Evolutionary conservation across 192 early-diverging fungal genomes (phyloP).

Genomic region (Entomortierella chlamydospora): DNA sequence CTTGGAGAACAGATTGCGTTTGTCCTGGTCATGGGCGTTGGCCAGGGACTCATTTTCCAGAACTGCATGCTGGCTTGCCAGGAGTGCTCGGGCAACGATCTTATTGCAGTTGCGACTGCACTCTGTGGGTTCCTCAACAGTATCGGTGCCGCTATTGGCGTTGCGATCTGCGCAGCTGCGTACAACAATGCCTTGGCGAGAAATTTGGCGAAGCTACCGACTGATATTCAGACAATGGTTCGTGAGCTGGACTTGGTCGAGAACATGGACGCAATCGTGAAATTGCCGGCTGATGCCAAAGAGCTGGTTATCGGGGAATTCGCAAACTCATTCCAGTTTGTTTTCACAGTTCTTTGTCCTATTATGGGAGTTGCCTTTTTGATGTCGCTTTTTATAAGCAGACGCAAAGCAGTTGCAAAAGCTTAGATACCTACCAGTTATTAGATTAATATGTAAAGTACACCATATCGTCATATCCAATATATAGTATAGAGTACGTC

Average conservation of each 20-base stretch:
- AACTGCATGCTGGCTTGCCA: conserved; percentile 77
- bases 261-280: conserved; percentile 45
- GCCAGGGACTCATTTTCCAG: conserved; percentile 80
- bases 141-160: conserved; percentile 40
- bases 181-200: conserved; percentile 53
- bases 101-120: conserved; percentile 75
- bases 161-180: conserved; percentile 46
- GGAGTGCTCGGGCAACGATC: conserved; percentile 62
- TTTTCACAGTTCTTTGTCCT: conserved; percentile 63
- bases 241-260: conserved; percentile 16
- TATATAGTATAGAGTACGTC: no score
- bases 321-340: conserved; percentile 58
- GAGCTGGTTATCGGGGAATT: conserved; percentile 55
- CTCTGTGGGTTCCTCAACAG: conserved; percentile 69
- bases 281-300: conserved; percentile 22
- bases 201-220: conserved; percentile 15
- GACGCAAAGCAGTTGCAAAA: neutral
- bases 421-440: neutral
- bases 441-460: no score
- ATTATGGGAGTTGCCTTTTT: conserved; percentile 59
- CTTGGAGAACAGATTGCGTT: conserved; percentile 62
- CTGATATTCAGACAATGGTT: conserved; percentile 3
- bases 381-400: conserved; percentile 14
- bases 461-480: no score
- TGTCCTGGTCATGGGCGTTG: conserved; percentile 77